Evolutionary conservation across 768 basidiomycete genomes (phyloP).

Genomic region (Pleurotus tuoliensis): DNA sequence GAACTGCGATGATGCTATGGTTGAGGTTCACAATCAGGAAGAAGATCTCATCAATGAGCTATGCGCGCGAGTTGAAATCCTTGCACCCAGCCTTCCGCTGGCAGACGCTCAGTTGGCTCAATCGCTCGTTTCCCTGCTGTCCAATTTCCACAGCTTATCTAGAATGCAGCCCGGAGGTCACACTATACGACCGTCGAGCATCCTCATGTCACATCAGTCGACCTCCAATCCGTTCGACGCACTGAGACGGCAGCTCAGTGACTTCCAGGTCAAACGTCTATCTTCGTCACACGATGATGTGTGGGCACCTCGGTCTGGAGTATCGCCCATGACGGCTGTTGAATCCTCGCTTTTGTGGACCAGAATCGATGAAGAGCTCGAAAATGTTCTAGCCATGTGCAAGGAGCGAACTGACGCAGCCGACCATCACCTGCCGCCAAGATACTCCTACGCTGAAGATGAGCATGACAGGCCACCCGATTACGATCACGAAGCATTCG

Average conservation of each 20-base stretch:
- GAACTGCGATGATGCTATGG: constrained; percentile 44
- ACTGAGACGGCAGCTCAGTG: constrained; percentile 65
- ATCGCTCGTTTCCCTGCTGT: constrained; percentile 64
- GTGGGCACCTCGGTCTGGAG: constrained; percentile 23
- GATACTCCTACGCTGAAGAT: constrained; percentile 30
- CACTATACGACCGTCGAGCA: constrained; percentile 8
- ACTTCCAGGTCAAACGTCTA: constrained; percentile 56
- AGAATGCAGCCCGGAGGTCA: constrained; percentile 28
- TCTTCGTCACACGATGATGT: constrained; percentile 33
- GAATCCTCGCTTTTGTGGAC: constrained; percentile 71
- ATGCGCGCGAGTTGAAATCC: constrained; percentile 43
- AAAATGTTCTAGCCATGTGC: constrained; percentile 63
- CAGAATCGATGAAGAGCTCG: constrained; percentile 70
- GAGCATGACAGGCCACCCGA: constrained; percentile 46
- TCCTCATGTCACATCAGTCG: constrained; percentile 9
- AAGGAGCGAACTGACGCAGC: constrained; percentile 46
- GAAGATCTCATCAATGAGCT: constrained; percentile 59
- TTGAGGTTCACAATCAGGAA: constrained; percentile 42
- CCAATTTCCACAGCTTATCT: constrained; percentile 65
- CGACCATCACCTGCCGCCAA: constrained; percentile 39
- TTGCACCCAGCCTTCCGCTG: constrained; percentile 38
- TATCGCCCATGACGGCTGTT: constrained; percentile 46
- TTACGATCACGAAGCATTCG: constrained; percentile 45
- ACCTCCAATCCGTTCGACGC: constrained; percentile 47
- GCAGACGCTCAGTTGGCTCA: constrained; percentile 62